These are phyloP conservation scores for Neurospora africana DNA, from an alignment of 495 filamentous ascomycete genomes.

Conservation along the genomic window DNA sequence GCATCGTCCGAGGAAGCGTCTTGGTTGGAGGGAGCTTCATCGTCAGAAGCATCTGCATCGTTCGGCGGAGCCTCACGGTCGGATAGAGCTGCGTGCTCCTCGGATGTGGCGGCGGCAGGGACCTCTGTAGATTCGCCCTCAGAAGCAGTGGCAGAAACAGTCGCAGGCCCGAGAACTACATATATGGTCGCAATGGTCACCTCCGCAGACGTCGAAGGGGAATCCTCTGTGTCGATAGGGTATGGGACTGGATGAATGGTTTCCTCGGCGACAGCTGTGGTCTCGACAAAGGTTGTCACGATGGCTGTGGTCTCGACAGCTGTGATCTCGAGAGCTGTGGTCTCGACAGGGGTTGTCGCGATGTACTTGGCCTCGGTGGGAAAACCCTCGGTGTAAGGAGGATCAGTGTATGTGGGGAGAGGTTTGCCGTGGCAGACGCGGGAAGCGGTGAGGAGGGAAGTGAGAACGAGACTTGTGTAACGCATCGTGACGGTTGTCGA, in stretches of 20 bases:
- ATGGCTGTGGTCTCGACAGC: too few species aligned
- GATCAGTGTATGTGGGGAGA: too few species aligned
- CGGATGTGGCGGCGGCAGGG: not conserved
- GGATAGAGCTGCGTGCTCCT: not conserved
- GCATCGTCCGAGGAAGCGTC: not conserved
- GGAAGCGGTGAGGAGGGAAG: not conserved
- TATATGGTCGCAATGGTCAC: not conserved
- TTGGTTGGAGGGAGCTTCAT: too few species aligned
- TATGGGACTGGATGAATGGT: not conserved
- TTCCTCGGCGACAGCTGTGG: not conserved
- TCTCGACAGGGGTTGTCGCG: not conserved
- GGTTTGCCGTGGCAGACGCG: not conserved
- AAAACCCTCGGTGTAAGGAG: not conserved
- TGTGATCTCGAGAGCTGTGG: too few species aligned
- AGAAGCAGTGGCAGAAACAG: not conserved
- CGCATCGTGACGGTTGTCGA: not conserved
- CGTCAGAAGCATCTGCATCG: not conserved
- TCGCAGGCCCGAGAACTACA: not conserved
- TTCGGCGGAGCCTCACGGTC: not conserved
- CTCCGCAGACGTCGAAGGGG: not conserved
- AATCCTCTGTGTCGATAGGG: not conserved
- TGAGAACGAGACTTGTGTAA: not conserved
- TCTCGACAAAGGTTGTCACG: not conserved
- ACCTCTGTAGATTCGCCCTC: not conserved
- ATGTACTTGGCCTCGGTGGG: not conserved